Evolutionary conservation across 768 basidiomycete species (phyloP).

Genomic region (Artomyces pyxidatus): DNA sequence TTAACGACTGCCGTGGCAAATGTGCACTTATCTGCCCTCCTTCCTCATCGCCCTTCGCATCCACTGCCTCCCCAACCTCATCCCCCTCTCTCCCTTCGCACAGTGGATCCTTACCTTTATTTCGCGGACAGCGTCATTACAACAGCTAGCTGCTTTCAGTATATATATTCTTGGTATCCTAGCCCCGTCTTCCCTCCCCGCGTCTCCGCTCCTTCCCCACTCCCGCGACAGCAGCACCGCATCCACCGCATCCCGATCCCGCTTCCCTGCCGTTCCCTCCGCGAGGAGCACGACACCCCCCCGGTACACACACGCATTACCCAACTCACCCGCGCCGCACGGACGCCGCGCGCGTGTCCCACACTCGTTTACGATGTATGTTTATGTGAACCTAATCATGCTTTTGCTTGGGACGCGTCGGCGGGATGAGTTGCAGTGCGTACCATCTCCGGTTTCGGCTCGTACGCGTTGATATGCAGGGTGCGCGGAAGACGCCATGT

Average conservation of each 20-base stretch:
- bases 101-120: neutral
- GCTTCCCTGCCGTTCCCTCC: neutral
- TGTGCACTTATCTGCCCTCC: conserved; percentile 5
- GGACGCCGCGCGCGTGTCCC: conserved; percentile 7
- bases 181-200: too few species aligned
- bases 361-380: conserved; percentile 12
- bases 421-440: too few species aligned
- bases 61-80: neutral
- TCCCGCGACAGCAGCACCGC: neutral
- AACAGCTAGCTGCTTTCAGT: neutral
- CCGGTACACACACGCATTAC: conserved; percentile 11
- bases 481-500: too few species aligned
- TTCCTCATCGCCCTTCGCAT: neutral
- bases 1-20: conserved; percentile 1
- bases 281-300: conserved; percentile 1
- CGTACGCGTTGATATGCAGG: too few species aligned
- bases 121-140: neutral
- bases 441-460: too few species aligned
- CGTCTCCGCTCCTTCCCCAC: neutral
- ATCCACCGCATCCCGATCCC: neutral
- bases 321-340: conserved; percentile 12
- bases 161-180: neutral
- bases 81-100: neutral
- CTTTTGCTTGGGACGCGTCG: neutral
- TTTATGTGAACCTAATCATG: conserved; percentile 2